Percentiles rank a stretch among this genome's conserved stretches.
Evolutionary conservation across 176 grass and related monocot genomes (phyloP).

Genomic region (Olyra latifolia): DNA sequence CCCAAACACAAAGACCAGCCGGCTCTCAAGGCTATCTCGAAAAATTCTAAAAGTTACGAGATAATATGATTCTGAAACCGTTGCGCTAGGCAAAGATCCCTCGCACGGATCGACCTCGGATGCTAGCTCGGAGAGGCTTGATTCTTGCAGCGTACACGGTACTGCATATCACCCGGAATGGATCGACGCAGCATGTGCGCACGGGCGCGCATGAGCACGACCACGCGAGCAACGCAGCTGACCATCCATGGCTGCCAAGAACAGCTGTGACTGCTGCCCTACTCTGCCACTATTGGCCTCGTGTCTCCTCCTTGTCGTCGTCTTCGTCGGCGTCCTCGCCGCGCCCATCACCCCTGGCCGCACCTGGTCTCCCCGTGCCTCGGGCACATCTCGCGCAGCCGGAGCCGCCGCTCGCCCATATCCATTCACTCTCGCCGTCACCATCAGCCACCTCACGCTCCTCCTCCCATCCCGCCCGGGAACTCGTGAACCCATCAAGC

Average conservation of each 20-base stretch:
- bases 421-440: background rate
- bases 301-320: background rate
- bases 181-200: too few species aligned
- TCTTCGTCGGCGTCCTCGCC: slow-evolving; percentile 9
- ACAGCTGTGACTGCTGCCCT: slow-evolving; percentile 10
- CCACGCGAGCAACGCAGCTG: background rate
- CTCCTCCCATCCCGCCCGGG: background rate
- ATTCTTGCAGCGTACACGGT: too few species aligned
- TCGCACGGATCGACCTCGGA: background rate
- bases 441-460: background rate
- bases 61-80: background rate
- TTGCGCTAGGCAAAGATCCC: background rate
- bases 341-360: background rate
- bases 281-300: background rate
- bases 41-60: too few species aligned
- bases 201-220: too few species aligned
- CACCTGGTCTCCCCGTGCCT: background rate
- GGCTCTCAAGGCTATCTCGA: too few species aligned
- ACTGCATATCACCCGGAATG: background rate
- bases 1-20: too few species aligned
- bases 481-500: background rate
- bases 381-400: background rate
- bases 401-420: background rate
- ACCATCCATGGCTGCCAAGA: background rate
- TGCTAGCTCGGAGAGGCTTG: too few species aligned